These are phyloP conservation scores for Castanea sativa DNA, from an alignment of 306 rosid species.

Conservation along the genomic window DNA sequence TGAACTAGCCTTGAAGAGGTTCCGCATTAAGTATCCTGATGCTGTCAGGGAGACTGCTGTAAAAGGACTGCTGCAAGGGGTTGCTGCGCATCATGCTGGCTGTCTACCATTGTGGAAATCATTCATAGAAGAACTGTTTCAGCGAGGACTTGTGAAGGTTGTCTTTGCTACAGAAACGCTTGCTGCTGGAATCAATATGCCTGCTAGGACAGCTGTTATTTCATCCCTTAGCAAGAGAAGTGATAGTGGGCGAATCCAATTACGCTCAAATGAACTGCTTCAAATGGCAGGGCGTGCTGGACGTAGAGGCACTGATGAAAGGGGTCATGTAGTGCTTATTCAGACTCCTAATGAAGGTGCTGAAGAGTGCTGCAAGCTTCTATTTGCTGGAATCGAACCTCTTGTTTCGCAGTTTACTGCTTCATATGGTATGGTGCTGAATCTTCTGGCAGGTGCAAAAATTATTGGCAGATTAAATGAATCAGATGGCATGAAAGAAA, in stretches of 20 bases:
- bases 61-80: slow-evolving; percentile 82
- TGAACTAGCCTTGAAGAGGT: slow-evolving; percentile 82
- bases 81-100: slow-evolving; percentile 98
- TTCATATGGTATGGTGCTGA: slow-evolving; percentile 96
- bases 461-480: slow-evolving; percentile 63
- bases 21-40: slow-evolving; percentile 84
- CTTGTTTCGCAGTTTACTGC: slow-evolving; percentile 95
- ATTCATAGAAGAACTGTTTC: slow-evolving; percentile 89
- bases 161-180: slow-evolving; percentile 98
- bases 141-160: slow-evolving; percentile 91
- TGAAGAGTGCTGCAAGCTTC: slow-evolving; percentile 90
- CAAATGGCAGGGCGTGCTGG: slow-evolving; percentile 99
- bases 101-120: slow-evolving; percentile 96
- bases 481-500: slow-evolving; percentile 43
- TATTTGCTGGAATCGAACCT: slow-evolving; percentile 89
- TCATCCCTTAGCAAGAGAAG: slow-evolving; percentile 86
- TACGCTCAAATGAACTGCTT: slow-evolving; percentile 85
- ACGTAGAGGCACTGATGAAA: slow-evolving; percentile 86
- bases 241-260: slow-evolving; percentile 60
- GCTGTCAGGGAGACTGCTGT: slow-evolving; percentile 87
- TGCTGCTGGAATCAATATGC: slow-evolving; percentile 98
- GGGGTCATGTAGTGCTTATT: slow-evolving; percentile 84
- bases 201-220: slow-evolving; percentile 91
- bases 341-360: slow-evolving; percentile 90
- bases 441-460: slow-evolving; percentile 87